A percentile compares a stretch with the other conserved stretches of the same genome.
Conservation (phyloP, 2,329 filamentous ascomycete species). For the Xylariaceae sp. region DNA sequence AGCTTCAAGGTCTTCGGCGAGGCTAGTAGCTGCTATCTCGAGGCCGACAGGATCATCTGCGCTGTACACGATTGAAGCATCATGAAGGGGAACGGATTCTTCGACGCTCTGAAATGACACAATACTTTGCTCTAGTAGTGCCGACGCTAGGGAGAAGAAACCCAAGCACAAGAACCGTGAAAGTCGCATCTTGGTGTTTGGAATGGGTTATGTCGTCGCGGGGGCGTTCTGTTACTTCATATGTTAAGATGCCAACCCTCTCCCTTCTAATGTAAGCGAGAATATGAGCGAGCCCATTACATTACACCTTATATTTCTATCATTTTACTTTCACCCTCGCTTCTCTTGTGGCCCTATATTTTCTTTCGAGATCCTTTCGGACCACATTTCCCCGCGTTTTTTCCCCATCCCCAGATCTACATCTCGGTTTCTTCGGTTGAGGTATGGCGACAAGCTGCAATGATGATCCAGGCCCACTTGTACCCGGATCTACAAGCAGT, state of each 20-base stretch:
- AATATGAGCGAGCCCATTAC: too few species aligned
- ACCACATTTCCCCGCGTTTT: slow-evolving; percentile 22
- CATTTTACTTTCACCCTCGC: neutral
- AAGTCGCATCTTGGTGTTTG: slow-evolving; percentile 9
- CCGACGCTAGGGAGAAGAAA: slow-evolving; percentile 6
- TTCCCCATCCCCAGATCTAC: slow-evolving; percentile 21
- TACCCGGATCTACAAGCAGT: slow-evolving; percentile 10
- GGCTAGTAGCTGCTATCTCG: slow-evolving; percentile 30
- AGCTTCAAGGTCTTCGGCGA: slow-evolving; percentile 37
- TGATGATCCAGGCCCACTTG: slow-evolving; percentile 16
- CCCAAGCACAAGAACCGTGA: neutral
- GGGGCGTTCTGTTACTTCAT: neutral
- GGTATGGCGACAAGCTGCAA: slow-evolving; percentile 1
- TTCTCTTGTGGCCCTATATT: neutral
- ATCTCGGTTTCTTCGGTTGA: neutral
- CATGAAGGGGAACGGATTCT: slow-evolving; percentile 22
- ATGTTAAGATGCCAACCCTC: neutral
- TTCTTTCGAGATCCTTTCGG: neutral
- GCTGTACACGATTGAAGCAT: slow-evolving; percentile 28
- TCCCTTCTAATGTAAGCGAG: neutral
- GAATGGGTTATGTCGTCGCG: neutral
- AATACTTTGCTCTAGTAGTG: slow-evolving; percentile 27
- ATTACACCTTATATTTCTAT: neutral
- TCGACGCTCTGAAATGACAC: slow-evolving; percentile 24
- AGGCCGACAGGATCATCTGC: slow-evolving; percentile 31